Base-by-base conservation (phyloP, 1,284 basidiomycete genomes). In the Sanghuangporus baumii region DNA sequence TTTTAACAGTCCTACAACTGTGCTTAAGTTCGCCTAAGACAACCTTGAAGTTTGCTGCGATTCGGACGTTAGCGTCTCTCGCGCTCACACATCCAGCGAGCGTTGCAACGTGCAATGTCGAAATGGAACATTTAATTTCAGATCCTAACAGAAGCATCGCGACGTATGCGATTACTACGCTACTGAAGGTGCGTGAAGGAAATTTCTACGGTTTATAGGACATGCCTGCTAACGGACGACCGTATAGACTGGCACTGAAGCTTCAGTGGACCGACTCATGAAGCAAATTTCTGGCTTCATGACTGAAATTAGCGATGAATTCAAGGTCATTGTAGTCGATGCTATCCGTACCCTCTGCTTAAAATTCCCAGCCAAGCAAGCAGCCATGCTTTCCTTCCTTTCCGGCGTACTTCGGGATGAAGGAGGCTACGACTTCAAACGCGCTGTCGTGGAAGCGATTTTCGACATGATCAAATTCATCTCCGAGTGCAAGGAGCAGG, bases 401-500 rank as follows among this genome's bases (percentile, higher is more conserved):
- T 94, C 93, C 55, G 93, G 94, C 55, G 92, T 97, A 23, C 83
- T 98, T 50, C 87, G 95, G 51, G 96, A 98, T 71, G 97, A 99
- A 76, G 97, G 97, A 62, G 97, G 97, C 20, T 99, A 98, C 76
- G 97, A 99, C 73, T 99, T 98, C 83, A 99, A 99, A 80, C 92
- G 96, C 55, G 94, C 96, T 2, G 95, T 99, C 51, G 96, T 99
- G 46, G 97, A 99, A 76, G 96, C 97, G 52, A 99, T 99, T 74
- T 99, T 99, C 75, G 96, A 99, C 76, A 99, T 99, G 97, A 94
- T 99, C 83, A 97, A 96, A 75, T 98, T 88, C 78, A 98, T 99
- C 71, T 79, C 81, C 54, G 96, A 98, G 64, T 93, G 90, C 78
- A 97, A 98, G 76, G 97, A 98, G 73, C 91, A 90, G 76, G 97